Percentiles rank a stretch among this genome's conserved stretches.
Conservation (phyloP, 2,329 filamentous ascomycete species). For the Pestalotiopsis sp. region DNA sequence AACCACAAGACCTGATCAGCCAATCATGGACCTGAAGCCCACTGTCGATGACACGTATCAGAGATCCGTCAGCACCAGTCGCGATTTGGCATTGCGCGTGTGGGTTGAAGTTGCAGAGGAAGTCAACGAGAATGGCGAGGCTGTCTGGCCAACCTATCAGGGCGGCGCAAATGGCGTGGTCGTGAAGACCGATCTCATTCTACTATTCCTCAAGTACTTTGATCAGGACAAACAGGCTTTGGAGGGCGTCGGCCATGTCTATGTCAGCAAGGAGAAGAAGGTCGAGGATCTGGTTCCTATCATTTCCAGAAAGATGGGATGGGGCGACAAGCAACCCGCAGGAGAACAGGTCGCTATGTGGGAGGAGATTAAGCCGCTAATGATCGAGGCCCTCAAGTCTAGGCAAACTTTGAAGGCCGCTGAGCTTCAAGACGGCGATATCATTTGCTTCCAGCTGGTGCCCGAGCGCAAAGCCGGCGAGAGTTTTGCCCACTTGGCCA, state of each 20-base stretch:
- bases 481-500: conserved; percentile 40
- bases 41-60: conserved; percentile 71
- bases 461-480: conserved; percentile 47
- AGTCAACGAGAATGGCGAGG: conserved; percentile 66
- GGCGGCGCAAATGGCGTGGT: conserved; percentile 58
- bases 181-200: conserved; percentile 65
- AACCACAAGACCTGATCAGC: conserved; percentile 87
- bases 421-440: conserved; percentile 95
- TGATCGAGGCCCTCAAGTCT: conserved; percentile 93
- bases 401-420: conserved; percentile 88
- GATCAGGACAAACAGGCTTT: conserved; percentile 76
- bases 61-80: conserved; percentile 51
- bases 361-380: conserved; percentile 97
- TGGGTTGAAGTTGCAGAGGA: conserved; percentile 83
- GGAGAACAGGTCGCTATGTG: conserved; percentile 70
- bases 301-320: conserved; percentile 83
- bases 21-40: conserved; percentile 75
- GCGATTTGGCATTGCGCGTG: conserved; percentile 75
- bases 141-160: conserved; percentile 70
- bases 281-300: conserved; percentile 79
- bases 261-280: conserved; percentile 84
- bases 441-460: conserved; percentile 86
- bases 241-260: conserved; percentile 78
- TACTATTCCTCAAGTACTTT: conserved; percentile 93
- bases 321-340: conserved; percentile 72